These are phyloP conservation scores for Globisporangium camurandrum DNA, from an alignment of 352 stramenopile species.

Conservation along the genomic window DNA sequence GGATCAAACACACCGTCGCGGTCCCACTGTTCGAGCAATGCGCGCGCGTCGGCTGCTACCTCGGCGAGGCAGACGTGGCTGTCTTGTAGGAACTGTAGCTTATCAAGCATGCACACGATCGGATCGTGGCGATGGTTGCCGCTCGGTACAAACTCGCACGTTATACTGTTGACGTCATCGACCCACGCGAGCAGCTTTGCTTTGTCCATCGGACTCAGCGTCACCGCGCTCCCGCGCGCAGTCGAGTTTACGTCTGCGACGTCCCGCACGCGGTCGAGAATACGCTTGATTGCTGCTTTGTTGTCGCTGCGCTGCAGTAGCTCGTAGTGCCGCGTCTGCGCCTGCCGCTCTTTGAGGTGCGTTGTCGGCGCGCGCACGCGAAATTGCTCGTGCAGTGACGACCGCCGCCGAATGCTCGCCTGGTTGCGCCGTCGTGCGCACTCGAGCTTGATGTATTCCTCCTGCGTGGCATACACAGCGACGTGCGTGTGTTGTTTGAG, in stretches of 20 bases:
- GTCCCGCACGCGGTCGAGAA: conserved; percentile 33
- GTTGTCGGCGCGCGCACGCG: conserved; percentile 25
- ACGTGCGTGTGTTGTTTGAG: not conserved
- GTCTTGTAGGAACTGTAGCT: conserved; percentile 51
- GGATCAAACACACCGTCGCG: conserved; percentile 40
- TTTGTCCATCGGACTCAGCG: conserved; percentile 45
- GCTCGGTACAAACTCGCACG: conserved; percentile 39
- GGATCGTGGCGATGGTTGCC: conserved; percentile 37
- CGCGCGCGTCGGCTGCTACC: conserved; percentile 33
- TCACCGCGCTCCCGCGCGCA: not conserved
- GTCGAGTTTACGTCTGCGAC: conserved; percentile 18
- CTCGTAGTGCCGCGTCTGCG: conserved; percentile 35
- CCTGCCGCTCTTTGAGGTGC: conserved; percentile 33
- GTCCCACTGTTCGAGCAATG: conserved; percentile 48
- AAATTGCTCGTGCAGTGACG: conserved; percentile 43
- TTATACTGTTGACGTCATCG: conserved; percentile 22
- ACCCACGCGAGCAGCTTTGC: conserved; percentile 36
- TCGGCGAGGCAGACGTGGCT: conserved; percentile 49
- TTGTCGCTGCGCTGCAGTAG: conserved; percentile 52
- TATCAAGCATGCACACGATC: conserved; percentile 34
- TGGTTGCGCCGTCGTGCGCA: conserved; percentile 43
- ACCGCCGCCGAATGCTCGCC: conserved; percentile 23
- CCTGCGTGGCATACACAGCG: conserved; percentile 16
- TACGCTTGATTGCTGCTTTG: conserved; percentile 26
- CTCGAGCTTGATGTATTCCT: conserved; percentile 53